Evolutionary conservation across 805 yeast genomes (phyloP), one percentile per base, ranked within the genome.

Genomic region (Lipomyces spencermartinsiae): DNA sequence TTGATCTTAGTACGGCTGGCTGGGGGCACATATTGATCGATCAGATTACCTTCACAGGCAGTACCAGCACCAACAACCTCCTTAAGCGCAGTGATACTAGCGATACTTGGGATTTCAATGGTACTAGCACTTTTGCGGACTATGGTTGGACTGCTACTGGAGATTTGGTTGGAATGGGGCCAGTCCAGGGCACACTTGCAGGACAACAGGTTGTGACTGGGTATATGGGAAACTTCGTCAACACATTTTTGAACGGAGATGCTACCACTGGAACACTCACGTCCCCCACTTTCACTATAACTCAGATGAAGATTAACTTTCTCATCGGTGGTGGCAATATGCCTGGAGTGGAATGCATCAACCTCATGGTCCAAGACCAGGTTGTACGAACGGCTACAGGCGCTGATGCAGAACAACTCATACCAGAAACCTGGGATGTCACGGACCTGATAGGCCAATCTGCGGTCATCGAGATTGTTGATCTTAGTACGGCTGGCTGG

Each of bases 131-230:
- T 14, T 54, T 54, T 54, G 35, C 58, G 19, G 58, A 19, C 31
- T 19, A 19, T 19, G 58, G 35, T 16, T 54, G 58, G 58, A 54
- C 33, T 33, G 35, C 61, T 14, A 58, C 61, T 14, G 51, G 61
- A 25, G 61, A 58, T 56, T 56, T 58, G n/a, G n/a, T 58, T n/a
- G 61, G 61, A 14, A 56, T 25, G 61, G 61, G 43, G n/a, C 61
- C 61, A 16, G 61, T 16, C 16, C 57, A 58, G 25, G 61, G 51
- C 46, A 33, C 43, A 33, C 35, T 33, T 33, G 35, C 35, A 33
- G 35, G 35, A 33, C 35, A 33, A 33, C 35, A 33, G 35, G 35
- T 33, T 33, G 35, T 33, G 35, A 33, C 35, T 33, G 35, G 35
- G 35, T 33, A 33, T 33, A 33, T 33, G 35, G 35, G 35, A 33